Percentiles rank a stretch among this genome's conserved stretches.
These are phyloP conservation scores for Ogataea dorogensis DNA, from an alignment of 805 yeast species.

Conservation along the genomic window DNA sequence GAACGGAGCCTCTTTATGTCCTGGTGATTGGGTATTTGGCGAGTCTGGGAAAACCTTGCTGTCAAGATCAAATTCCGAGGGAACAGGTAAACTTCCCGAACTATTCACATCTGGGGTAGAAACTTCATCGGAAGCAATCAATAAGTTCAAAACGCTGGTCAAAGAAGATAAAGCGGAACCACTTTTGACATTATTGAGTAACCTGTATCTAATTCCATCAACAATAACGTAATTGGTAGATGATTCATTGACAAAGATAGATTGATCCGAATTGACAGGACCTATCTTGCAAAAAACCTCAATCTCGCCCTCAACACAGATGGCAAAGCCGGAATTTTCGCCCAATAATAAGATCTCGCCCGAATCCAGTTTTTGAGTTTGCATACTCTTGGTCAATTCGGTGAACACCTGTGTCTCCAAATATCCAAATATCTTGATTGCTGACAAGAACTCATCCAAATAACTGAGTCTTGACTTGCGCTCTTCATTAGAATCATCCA, in stretches of 20 bases:
- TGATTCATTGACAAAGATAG: constrained; percentile 30
- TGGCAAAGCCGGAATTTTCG: constrained; percentile 72
- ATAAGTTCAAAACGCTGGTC: constrained; percentile 73
- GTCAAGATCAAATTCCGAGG: constrained; percentile 21
- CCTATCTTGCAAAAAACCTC: constrained; percentile 68
- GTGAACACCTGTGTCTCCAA: constrained; percentile 87
- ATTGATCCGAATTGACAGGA: constrained; percentile 23
- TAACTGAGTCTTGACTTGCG: constrained; percentile 55
- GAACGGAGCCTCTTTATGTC: constrained; percentile 12
- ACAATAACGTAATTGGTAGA: constrained; percentile 44
- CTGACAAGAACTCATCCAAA: constrained; percentile 84
- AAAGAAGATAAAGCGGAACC: constrained; percentile 86
- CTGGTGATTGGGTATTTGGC: constrained; percentile 8
- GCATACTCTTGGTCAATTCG: constrained; percentile 88
- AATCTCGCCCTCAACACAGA: constrained; percentile 88
- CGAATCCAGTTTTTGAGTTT: constrained; percentile 74
- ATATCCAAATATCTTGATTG: constrained; percentile 92
- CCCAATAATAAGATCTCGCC: constrained; percentile 77
- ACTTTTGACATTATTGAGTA: constrained; percentile 74
- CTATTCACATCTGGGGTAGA: constrained; percentile 2
- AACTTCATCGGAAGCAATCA: constrained; percentile 32
- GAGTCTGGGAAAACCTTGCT: constrained; percentile 16
- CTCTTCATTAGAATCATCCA: constrained; percentile 37
- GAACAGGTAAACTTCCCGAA: constrained; percentile 11
- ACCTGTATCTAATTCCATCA: constrained; percentile 63